Evolutionary conservation across 2,329 filamentous ascomycete genomes (phyloP), one percentile per base, ranked within the genome.

Genomic region (Purpureocillium takamizusanense): DNA sequence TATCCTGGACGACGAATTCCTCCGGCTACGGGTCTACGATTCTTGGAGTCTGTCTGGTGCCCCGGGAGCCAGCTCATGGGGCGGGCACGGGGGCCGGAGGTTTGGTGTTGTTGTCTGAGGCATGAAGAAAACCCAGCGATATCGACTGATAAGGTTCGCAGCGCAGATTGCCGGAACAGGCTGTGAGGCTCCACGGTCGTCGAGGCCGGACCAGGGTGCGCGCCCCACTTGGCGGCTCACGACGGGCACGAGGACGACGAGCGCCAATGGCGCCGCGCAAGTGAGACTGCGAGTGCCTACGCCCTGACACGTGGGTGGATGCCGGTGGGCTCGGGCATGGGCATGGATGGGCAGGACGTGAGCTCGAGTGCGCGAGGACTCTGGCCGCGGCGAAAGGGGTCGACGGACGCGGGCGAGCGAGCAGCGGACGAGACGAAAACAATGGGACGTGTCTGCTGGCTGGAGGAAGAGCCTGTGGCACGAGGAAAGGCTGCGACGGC

Each of bases 251-350:
- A 27, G 21, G 37, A 29, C 33, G 17, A 33, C 21, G 21, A 25
- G 21, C 21, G 10, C 21, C 21, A 44, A 37, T 33, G 31, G 31
- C 32, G 37, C 35, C 32, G 27, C 40, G 35, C 32, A 28, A 43
- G 28, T 38, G 38, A 45, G 35, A 39, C 35, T 31, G 37, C 41
- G 39, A 25, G 21, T 25, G 21, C 21, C 21, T 25, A 10, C 21
- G 21, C 21, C 39, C 39, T 48, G 42, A 38, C 46, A 47, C 44
- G 47, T 48, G 47, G 47, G 47, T 47, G 46, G 47, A 44, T 38
- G 37, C 13, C 18, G 17, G 39, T 39, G 39, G 39, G 25, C 28
- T 37, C 10, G 21, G 10, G 25, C 39, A 35, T 25, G 21, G 10
- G 25, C 39, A 35, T 23, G 42, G 31, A 32, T 35, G 21, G 10